Base-by-base conservation (phyloP, 139 green algal species). In the Chlorella vulgaris region DNA sequence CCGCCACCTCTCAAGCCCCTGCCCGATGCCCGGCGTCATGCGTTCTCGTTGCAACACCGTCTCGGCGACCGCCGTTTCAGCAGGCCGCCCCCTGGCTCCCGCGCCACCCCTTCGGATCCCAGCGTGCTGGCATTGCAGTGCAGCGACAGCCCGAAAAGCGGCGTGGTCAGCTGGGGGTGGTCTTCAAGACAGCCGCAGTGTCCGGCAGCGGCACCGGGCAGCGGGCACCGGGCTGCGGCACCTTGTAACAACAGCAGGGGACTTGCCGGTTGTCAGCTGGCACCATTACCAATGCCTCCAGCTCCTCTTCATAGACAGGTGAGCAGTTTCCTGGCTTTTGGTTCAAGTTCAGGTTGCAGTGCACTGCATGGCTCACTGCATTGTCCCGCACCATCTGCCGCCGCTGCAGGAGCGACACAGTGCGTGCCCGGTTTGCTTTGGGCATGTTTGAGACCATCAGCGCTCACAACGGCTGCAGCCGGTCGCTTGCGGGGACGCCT, bases 391-490 rank as follows among this genome's bases (percentile, higher is more conserved):
- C n/a, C n/a, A n/a, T n/a, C n/a, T n/a, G 10, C 47, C 47, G 47
- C 47, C 10, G 15, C 7, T 42, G 29, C 58, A 73, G 58, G 39
- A 39, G 24, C 29, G 58, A 73, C 60, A 81, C 60, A 28, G 58
- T 70, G 38, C 75, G 75, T 0, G 60, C 39, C 0, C 60, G 60
- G 15, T 73, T 81, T 61, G 58, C 75, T 0, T 29, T 74, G 24
- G 76, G 76, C 47, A 75, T 82, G 50, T 50, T 82, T 50, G 76
- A 82, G 26, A 43, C 58, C 24, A 35, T 82, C 18, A 26, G 28
- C 22, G 55, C 43, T 28, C 58, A 36, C 24, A n/a, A 26, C 5
- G 55, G 76, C 7, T 74, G 36, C 43, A 67, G 60, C 66, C 43
- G 76, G 26, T 31, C 71, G 33, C 15, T 82, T 28, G 47, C 43